A percentile compares a stretch with the other conserved stretches of the same genome.
Conservation (phyloP, 78 protist species). For the Dictyostelium brefeldianum region DNA sequence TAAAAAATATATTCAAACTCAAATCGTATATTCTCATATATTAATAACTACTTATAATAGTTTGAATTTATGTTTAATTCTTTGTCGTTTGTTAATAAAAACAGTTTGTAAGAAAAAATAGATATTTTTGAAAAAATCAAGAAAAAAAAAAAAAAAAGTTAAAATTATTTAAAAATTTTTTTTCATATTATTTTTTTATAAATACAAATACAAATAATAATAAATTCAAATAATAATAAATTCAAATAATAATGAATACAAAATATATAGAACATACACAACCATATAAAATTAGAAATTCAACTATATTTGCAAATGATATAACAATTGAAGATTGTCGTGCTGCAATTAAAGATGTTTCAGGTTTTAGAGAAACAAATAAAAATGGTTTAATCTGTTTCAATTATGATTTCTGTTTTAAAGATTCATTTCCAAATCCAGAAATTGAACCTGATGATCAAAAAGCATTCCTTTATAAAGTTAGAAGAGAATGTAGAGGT, state of each 20-base stretch:
- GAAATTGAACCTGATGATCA: slow-evolving; percentile 3
- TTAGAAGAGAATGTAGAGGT: slow-evolving; percentile 80
- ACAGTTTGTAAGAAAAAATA: too few species aligned
- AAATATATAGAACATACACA: slow-evolving; percentile 9
- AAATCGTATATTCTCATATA: too few species aligned
- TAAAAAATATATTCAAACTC: too few species aligned
- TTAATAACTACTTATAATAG: too few species aligned
- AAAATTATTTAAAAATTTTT: neutral
- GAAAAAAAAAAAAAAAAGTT: neutral
- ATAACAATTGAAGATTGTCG: slow-evolving; percentile 73
- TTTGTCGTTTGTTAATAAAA: too few species aligned
- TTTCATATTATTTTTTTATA: neutral
- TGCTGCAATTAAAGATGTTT: slow-evolving; percentile 42
- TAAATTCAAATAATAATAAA: neutral
- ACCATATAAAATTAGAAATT: slow-evolving; percentile 37
- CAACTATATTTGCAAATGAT: slow-evolving; percentile 31
- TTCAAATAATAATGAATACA: neutral
- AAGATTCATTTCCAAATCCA: slow-evolving; percentile 62
- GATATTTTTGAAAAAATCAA: neutral
- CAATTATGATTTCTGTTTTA: slow-evolving; percentile 50
- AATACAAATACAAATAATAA: neutral
- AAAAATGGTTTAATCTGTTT: slow-evolving; percentile 40
- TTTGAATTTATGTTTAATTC: too few species aligned
- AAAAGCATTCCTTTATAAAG: slow-evolving; percentile 39
- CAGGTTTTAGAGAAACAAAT: slow-evolving; percentile 47